phyloP scores from a whole-genome alignment of 2,329 filamentous ascomycete species.

The Xylariaceae sp. region DNA sequence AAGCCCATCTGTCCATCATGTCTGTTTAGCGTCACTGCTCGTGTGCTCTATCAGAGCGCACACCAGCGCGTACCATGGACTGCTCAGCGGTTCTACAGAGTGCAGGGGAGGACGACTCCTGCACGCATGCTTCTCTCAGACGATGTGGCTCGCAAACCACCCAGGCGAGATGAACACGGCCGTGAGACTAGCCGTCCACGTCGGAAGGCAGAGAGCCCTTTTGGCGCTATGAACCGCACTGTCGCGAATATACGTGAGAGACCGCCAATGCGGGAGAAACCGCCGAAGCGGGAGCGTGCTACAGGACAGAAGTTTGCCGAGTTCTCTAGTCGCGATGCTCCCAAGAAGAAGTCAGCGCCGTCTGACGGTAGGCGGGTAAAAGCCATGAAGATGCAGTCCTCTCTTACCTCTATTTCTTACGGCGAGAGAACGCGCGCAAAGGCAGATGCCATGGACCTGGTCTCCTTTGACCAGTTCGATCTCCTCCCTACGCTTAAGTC shows the following conservation, averaged over 20 bases:
- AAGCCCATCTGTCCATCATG: slow-evolving; percentile 31
- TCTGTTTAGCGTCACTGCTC: slow-evolving; percentile 21
- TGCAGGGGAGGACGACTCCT: slow-evolving; percentile 32
- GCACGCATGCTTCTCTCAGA: slow-evolving; percentile 57
- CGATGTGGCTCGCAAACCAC: slow-evolving; percentile 41
- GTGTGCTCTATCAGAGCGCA: slow-evolving; percentile 13
- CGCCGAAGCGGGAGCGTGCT: too few relatives aligned
- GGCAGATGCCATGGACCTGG: slow-evolving; percentile 52
- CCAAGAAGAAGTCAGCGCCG: slow-evolving; percentile 1
- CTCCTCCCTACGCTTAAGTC: slow-evolving; percentile 67
- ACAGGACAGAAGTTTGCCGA: neutral
- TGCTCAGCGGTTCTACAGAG: slow-evolving; percentile 24
- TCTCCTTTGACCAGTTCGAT: slow-evolving; percentile 75
- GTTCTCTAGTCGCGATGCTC: slow-evolving; percentile 9
- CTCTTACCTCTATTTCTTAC: slow-evolving; percentile 72
- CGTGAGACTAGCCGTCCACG: slow-evolving; percentile 36
- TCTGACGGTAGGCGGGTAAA: slow-evolving; percentile 57
- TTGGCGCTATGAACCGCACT: slow-evolving; percentile 52
- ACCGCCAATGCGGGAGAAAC: slow-evolving; percentile 4
- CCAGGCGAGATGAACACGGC: slow-evolving; percentile 29
- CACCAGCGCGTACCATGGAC: slow-evolving; percentile 23
- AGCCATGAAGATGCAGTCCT: slow-evolving; percentile 89
- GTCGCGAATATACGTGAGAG: slow-evolving; percentile 37
- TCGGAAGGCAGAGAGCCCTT: slow-evolving; percentile 43
- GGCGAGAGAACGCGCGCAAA: slow-evolving; percentile 47